A percentile compares a stretch with the other conserved stretches of the same genome.
These are phyloP conservation scores for Aspergillus ustus DNA, from an alignment of 2,329 filamentous ascomycete genomes.

Conservation along the genomic window DNA sequence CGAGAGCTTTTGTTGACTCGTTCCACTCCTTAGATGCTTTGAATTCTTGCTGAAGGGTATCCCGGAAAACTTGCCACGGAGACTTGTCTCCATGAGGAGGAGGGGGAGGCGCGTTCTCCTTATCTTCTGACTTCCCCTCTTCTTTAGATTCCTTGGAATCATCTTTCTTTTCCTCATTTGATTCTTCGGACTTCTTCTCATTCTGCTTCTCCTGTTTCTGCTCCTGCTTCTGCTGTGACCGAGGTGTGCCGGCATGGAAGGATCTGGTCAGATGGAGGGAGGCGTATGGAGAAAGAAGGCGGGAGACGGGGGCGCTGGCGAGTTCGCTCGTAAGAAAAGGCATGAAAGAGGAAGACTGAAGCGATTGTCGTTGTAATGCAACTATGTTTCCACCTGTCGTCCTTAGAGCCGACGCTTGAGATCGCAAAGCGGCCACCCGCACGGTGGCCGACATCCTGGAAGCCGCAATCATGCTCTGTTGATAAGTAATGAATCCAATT, in stretches of 20 bases:
- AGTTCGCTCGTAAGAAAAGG: conserved; percentile 40
- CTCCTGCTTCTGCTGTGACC: conserved; percentile 42
- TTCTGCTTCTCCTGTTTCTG: conserved; percentile 47
- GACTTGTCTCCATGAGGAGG: conserved; percentile 98
- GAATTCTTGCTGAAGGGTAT: conserved; percentile 93
- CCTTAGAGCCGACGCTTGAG: conserved; percentile 38
- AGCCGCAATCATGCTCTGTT: conserved; percentile 46
- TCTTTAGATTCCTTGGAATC: conserved; percentile 49
- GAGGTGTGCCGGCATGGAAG: conserved; percentile 41
- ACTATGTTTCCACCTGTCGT: conserved; percentile 32
- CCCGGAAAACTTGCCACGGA: conserved; percentile 97
- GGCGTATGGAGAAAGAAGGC: conserved; percentile 40
- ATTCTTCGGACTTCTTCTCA: conserved; percentile 36
- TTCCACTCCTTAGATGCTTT: conserved; percentile 99
- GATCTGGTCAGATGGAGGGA: conserved; percentile 42
- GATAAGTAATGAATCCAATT: neutral
- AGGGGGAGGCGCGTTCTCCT: conserved; percentile 72
- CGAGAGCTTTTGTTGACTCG: conserved; percentile 93
- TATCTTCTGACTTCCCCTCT: conserved; percentile 54
- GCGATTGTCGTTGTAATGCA: conserved; percentile 40
- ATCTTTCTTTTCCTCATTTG: conserved; percentile 49
- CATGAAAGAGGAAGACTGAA: conserved; percentile 37
- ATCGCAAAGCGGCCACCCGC: conserved; percentile 43
- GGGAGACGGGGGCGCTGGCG: conserved; percentile 30
- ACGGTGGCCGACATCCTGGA: conserved; percentile 42